These are phyloP conservation scores for Aspergillus hortae DNA, from an alignment of 2,329 filamentous ascomycete genomes.

Conservation along the genomic window DNA sequence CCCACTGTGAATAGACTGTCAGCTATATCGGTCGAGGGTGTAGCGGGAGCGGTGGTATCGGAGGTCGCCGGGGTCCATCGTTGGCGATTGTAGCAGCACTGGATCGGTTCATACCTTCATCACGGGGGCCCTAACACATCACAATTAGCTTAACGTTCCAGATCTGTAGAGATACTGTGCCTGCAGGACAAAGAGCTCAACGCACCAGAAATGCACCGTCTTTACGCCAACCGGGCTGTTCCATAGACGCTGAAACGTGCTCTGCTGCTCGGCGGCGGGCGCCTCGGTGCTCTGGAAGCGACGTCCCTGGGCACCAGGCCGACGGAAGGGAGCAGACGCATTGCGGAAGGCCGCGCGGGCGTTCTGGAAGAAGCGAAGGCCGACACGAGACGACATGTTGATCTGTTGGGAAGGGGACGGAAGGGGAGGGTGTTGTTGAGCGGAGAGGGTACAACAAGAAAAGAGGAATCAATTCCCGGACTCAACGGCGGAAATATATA, in stretches of 20 bases:
- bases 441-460: constrained; percentile 8
- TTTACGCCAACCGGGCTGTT: constrained; percentile 76
- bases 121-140: constrained; percentile 70
- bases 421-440: constrained; percentile 11
- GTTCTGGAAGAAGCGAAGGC: constrained; percentile 56
- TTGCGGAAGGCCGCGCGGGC: constrained; percentile 49
- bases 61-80: background rate
- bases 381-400: constrained; percentile 55
- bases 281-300: constrained; percentile 69
- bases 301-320: constrained; percentile 48
- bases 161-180: background rate
- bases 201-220: constrained; percentile 97
- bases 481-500: background rate
- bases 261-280: constrained; percentile 44
- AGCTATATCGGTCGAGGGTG: background rate
- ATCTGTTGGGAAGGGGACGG: constrained; percentile 9
- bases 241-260: constrained; percentile 72
- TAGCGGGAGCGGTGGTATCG: background rate
- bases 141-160: background rate
- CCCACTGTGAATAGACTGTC: constrained; percentile 60
- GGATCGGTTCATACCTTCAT: constrained; percentile 64
- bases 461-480: background rate
- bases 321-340: constrained; percentile 55
- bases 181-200: background rate
- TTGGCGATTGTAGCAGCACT: background rate